phyloP scores from a whole-genome alignment of 805 yeast genomes.

The Zygosaccharomyces siamensis region DNA sequence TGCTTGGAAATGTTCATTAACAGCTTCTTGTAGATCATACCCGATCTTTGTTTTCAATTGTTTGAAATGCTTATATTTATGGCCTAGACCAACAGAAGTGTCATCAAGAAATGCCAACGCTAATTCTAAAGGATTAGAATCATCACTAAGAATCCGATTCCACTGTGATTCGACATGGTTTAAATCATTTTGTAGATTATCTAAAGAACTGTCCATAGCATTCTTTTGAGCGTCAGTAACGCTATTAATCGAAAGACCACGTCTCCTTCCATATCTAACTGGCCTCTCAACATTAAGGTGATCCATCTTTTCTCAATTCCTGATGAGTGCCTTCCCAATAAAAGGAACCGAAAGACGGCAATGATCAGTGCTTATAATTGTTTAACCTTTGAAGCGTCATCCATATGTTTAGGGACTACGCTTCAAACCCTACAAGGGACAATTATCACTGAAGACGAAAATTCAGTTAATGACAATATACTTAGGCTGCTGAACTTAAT shows the following conservation, averaged over 20 bases:
- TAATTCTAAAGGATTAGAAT: slow-evolving; percentile 76
- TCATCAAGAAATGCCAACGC: slow-evolving; percentile 81
- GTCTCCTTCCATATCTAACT: slow-evolving; percentile 20
- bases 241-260: slow-evolving; percentile 31
- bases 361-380: background rate
- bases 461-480: background rate
- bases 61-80: slow-evolving; percentile 61
- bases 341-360: background rate
- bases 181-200: slow-evolving; percentile 29
- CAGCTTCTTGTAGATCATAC: slow-evolving; percentile 58
- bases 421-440: background rate
- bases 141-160: slow-evolving; percentile 45
- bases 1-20: slow-evolving; percentile 74
- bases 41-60: slow-evolving; percentile 55
- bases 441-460: background rate
- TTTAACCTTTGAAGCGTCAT: background rate
- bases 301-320: slow-evolving; percentile 16
- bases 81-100: slow-evolving; percentile 87
- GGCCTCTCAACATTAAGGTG: slow-evolving; percentile 13
- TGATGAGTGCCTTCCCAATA: background rate
- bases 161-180: slow-evolving; percentile 40
- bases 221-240: slow-evolving; percentile 27
- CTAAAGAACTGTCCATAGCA: slow-evolving; percentile 30
- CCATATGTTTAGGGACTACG: background rate
- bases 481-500: background rate